Evolutionary conservation across 331 rosid species (phyloP).

Genomic region (Pyrus hybrid): DNA sequence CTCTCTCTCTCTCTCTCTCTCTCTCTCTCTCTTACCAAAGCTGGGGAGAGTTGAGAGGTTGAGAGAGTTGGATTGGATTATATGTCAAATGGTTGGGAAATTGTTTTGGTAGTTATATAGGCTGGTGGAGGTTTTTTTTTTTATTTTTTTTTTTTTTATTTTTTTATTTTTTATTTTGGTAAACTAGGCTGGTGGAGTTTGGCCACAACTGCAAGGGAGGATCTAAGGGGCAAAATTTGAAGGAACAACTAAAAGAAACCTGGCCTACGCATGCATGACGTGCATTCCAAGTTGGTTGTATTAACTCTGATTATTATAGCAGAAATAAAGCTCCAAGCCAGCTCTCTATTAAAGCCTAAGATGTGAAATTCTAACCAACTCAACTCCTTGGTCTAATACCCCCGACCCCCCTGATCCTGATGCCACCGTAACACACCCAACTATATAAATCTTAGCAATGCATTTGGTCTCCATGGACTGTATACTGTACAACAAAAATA

Average conservation of each 20-base stretch:
- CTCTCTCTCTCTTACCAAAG: background rate
- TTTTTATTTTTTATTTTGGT: too few species aligned
- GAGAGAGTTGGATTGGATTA: background rate
- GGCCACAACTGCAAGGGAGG: constrained; percentile 24
- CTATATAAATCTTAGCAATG: constrained; percentile 1
- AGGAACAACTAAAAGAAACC: constrained; percentile 13
- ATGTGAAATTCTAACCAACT: constrained; percentile 28
- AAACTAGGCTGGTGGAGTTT: too few species aligned
- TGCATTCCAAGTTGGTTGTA: constrained; percentile 34
- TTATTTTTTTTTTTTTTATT: too few species aligned
- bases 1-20: background rate
- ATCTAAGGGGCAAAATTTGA: constrained; percentile 24
- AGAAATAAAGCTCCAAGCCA: background rate
- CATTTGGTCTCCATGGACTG: constrained; percentile 2
- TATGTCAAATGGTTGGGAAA: constrained; percentile 13
- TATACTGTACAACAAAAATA: background rate
- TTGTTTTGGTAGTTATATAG: constrained; percentile 49
- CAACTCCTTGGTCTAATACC: constrained; percentile 14
- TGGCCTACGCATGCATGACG: constrained; percentile 46
- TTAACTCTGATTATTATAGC: background rate
- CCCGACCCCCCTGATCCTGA: constrained; percentile 19
- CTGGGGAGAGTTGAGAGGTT: background rate
- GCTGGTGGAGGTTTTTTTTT: too few species aligned
- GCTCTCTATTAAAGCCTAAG: constrained; percentile 13
- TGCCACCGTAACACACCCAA: constrained; percentile 20